Base-by-base conservation (phyloP, 2,329 filamentous ascomycete species). In the Pseudogymnoascus sp. region DNA sequence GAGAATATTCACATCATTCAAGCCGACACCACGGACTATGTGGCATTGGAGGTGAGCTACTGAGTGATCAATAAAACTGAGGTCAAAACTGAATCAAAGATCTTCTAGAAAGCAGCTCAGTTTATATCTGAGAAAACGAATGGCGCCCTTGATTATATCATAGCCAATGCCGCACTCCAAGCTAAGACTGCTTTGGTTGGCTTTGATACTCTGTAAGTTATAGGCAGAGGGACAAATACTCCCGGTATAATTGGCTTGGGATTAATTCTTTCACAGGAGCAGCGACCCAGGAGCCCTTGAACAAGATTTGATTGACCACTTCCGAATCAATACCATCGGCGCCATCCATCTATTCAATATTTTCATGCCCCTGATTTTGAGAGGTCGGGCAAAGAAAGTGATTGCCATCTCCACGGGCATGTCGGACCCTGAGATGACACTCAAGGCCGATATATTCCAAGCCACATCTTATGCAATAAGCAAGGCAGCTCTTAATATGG, bases 401-500 rank as follows among this genome's bases (percentile, higher is more conserved):
- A 76, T 84, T 37, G 66, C 76, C 14, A 76, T 87, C 7, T 77
- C 79, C 9, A 78, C 70, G 0, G 82, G 81, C 23, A 65, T 76
- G 45, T 78, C 77, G 0, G 83, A 85, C 63, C 16, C 74, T 0
- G 77, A 81, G 2, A 62, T 82, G 1, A 76, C 74, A 63, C 73
- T 72, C 16, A 63, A 78, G 0, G 70, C 67, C 25, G 74, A 75
- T 0, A 65, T 84, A 43, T 71, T 73, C 0, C 59, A 72, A 1
- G 66, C 67, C 0, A 65, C 72, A 0, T 68, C 78, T 0, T 86
- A 86, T 66, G 64, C 80, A 0, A 75, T 77, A 28, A 79, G 74
- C 69, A 83, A 85, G 68, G 81, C 77, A 0, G 84, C 79, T 0
- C 25, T 82, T 38, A 86, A 86, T 66, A 69, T 79, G n/a, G 75